These are phyloP conservation scores for Hypholoma sublateritium DNA, from an alignment of 768 basidiomycete species.

Conservation along the genomic window DNA sequence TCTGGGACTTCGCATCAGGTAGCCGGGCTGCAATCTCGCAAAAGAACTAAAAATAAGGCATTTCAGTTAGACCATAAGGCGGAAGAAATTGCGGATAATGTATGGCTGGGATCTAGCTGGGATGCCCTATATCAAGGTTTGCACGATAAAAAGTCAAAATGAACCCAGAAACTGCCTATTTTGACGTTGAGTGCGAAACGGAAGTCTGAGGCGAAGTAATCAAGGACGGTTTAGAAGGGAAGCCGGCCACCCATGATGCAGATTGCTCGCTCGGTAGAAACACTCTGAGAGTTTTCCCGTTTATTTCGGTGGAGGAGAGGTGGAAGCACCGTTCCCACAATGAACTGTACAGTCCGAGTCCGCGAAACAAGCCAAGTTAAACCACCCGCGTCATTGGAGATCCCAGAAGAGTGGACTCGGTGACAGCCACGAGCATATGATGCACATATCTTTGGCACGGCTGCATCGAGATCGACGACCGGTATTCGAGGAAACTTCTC, in stretches of 20 bases:
- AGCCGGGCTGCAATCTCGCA: slow-evolving; percentile 13
- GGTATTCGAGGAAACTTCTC: slow-evolving; percentile 1
- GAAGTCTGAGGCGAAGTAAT: slow-evolving; percentile 10
- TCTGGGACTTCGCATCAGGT: slow-evolving; percentile 15
- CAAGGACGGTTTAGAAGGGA: slow-evolving; percentile 13
- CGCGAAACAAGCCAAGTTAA: slow-evolving; percentile 14
- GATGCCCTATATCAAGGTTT: slow-evolving; percentile 6
- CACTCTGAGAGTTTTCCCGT: slow-evolving; percentile 14
- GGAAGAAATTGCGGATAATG: slow-evolving; percentile 17
- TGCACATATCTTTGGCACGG: slow-evolving; percentile 4
- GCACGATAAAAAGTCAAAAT: slow-evolving; percentile 13
- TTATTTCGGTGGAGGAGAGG: slow-evolving; percentile 16
- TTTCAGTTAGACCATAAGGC: slow-evolving; percentile 12
- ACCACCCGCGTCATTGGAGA: slow-evolving; percentile 10
- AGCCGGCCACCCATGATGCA: slow-evolving; percentile 11
- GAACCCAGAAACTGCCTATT: slow-evolving; percentile 9
- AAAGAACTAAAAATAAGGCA: slow-evolving; percentile 20
- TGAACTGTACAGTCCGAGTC: slow-evolving; percentile 6
- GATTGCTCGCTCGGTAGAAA: slow-evolving; percentile 9
- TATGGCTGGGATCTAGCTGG: neutral
- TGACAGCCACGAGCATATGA: slow-evolving; percentile 13
- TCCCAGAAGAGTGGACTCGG: slow-evolving; percentile 16
- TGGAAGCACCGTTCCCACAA: slow-evolving; percentile 14
- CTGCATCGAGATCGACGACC: slow-evolving; percentile 5
- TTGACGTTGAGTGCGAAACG: slow-evolving; percentile 20